Conservation (phyloP, 1,139 yeast genomes). For the Kodamaea fungicola region DNA sequence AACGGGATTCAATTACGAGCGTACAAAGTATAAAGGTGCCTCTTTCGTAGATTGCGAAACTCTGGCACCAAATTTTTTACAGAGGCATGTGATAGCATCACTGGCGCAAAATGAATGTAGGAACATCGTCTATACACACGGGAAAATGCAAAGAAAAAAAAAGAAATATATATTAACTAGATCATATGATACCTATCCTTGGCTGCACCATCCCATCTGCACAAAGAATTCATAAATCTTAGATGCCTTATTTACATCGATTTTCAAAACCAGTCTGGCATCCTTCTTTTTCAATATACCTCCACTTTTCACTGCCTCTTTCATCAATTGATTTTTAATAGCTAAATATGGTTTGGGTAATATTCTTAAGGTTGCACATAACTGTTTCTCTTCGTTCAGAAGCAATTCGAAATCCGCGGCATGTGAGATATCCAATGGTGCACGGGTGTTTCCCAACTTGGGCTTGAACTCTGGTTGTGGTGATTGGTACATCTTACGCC, state of each 20-base stretch:
- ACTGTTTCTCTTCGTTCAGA: slow-evolving; percentile 78
- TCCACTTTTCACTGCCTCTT: slow-evolving; percentile 81
- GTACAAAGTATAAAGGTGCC: no score
- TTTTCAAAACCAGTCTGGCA: slow-evolving; percentile 76
- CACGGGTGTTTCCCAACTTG: slow-evolving; percentile 37
- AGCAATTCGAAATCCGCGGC: slow-evolving; percentile 81
- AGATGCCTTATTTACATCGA: slow-evolving; percentile 83
- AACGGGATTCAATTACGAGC: no score
- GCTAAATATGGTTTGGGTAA: slow-evolving; percentile 93
- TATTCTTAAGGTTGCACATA: slow-evolving; percentile 80
- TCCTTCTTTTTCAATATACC: slow-evolving; percentile 80
- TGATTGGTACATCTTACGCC: slow-evolving; percentile 20
- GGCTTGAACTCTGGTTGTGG: slow-evolving; percentile 44
- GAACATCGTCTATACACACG: no score
- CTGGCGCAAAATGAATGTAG: no score
- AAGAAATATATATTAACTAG: no score
- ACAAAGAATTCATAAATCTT: slow-evolving; percentile 90
- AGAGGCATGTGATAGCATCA: no score
- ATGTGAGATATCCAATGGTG: slow-evolving; percentile 71
- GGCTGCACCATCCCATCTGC: slow-evolving; percentile 79
- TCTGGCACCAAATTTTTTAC: no score
- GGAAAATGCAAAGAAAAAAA: no score
- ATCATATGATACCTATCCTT: slow-evolving; percentile 23
- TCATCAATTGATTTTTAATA: slow-evolving; percentile 85
- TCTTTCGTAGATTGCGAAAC: no score